These are phyloP conservation scores for Nitzschia sp. DNA, from an alignment of 108 stramenopile species.

Conservation along the genomic window DNA sequence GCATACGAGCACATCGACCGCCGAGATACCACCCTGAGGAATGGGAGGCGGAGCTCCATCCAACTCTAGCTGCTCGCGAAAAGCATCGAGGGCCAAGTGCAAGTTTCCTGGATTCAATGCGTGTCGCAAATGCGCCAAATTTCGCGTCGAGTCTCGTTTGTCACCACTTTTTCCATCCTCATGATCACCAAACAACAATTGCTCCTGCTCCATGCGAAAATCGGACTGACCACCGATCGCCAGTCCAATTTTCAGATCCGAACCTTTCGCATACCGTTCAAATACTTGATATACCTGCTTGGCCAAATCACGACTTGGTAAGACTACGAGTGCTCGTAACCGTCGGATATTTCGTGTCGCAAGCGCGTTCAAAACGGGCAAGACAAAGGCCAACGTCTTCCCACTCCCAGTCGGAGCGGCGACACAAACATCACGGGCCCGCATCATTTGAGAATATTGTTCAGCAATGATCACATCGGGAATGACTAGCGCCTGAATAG, in stretches of 20 bases:
- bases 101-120: constrained; percentile 43
- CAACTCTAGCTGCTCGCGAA: constrained; percentile 10
- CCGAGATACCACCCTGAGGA: constrained; percentile 34
- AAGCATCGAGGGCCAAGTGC: constrained; percentile 29
- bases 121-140: constrained; percentile 24
- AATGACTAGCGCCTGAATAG: constrained; percentile 88
- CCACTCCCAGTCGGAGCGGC: constrained; percentile 89
- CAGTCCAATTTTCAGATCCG: constrained; percentile 80
- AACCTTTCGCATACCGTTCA: constrained; percentile 71
- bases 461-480: constrained; percentile 80
- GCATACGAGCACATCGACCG: constrained; percentile 92
- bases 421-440: constrained; percentile 78
- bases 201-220: constrained; percentile 68
- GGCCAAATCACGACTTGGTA: constrained; percentile 93
- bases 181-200: constrained; percentile 38
- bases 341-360: constrained; percentile 58
- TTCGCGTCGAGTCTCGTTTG: not conserved
- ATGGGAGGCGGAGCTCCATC: constrained; percentile 1
- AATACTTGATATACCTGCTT: constrained; percentile 89
- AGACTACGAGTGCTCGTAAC: constrained; percentile 87
- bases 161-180: not conserved
- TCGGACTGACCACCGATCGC: constrained; percentile 90
- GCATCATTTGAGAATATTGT: constrained; percentile 42
- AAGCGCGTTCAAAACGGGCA: constrained; percentile 83
- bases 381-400: constrained; percentile 87